Base-by-base conservation (phyloP, 2,329 filamentous ascomycete species). In the Tolypocladium pustulatum region DNA sequence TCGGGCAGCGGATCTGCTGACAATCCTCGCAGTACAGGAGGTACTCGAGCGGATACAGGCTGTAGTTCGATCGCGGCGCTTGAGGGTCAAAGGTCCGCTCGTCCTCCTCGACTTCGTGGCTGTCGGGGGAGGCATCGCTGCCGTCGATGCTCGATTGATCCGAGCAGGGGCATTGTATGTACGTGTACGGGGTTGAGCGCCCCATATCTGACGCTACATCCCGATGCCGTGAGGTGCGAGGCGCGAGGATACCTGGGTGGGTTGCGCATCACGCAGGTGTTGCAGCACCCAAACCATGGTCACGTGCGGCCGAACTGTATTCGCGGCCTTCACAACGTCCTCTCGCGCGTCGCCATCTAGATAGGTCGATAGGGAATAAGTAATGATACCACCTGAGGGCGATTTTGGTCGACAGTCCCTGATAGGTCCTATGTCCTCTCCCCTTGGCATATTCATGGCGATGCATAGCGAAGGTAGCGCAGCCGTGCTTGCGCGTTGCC, bases 21-120 rank as follows among this genome's bases (percentile, higher is more conserved):
- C 94, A 99, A 71, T 97, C 94, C 70, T 96, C 93, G 77, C 94
- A 99, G 77, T 96, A 99, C 46, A 97, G 82, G 32, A 99, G 83
- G 70, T 97, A 87, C 69, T 97, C 93, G 52, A 97, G 85, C 0
- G 94, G 93, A 69, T 93, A 97, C 37, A 99, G 80, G 64, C 91
- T 92, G 78, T 91, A 97, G 72, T 91, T 94, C 60, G 94, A 89
- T 41, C 92, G 87, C 20, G 89, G 84, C 61, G 87, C 86, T 66
- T 89, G 86, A 2, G 94, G 91, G 70, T 99, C 89, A 72, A 99
- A 96, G 4, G 90, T 88, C 61, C 82, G 80, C 60, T 90, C 89
- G 63, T 91, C 88, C 60, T 89, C 86, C 56, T 90, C 86, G 34
- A 82, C 71, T 57, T 73, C 74, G 46, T 72, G 66, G 41, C 66